Evolutionary conservation across 208 protist species (phyloP).

Genomic region (Endotrypanum monterogeii): DNA sequence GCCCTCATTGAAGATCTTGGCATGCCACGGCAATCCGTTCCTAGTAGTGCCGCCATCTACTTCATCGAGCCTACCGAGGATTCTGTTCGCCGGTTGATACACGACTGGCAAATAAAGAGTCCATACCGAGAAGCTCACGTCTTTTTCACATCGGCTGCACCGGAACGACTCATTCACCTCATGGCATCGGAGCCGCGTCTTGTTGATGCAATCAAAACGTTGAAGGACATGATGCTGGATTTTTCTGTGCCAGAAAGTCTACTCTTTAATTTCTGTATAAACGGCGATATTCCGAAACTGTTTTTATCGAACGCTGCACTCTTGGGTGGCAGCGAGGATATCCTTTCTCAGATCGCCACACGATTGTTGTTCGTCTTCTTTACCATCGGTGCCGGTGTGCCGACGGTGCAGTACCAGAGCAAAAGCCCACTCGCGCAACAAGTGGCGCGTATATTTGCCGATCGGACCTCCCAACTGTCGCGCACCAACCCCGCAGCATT

Average conservation of each 20-base stretch:
- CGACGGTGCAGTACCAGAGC: slow-evolving; percentile 69
- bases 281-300: slow-evolving; percentile 51
- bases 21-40: slow-evolving; percentile 62
- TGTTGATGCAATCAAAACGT: slow-evolving; percentile 40
- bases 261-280: slow-evolving; percentile 69
- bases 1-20: slow-evolving; percentile 77
- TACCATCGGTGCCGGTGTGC: slow-evolving; percentile 56
- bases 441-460: slow-evolving; percentile 47
- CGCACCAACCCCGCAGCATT: slow-evolving; percentile 38
- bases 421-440: slow-evolving; percentile 46
- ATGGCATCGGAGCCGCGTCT: slow-evolving; percentile 47
- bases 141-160: slow-evolving; percentile 60
- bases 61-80: slow-evolving; percentile 56
- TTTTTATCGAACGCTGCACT: slow-evolving; percentile 40
- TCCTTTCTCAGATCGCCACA: slow-evolving; percentile 48
- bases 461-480: slow-evolving; percentile 32
- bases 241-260: slow-evolving; percentile 66
- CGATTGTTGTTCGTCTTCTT: slow-evolving; percentile 64
- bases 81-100: slow-evolving; percentile 52
- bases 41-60: slow-evolving; percentile 69
- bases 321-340: slow-evolving; percentile 38
- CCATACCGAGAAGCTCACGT: slow-evolving; percentile 76
- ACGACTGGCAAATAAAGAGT: slow-evolving; percentile 64
- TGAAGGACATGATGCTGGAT: slow-evolving; percentile 76
- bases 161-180: slow-evolving; percentile 44